These are phyloP conservation scores for Setaria italica DNA, from an alignment of 202 grass and related monocot species.

Conservation along the genomic window DNA sequence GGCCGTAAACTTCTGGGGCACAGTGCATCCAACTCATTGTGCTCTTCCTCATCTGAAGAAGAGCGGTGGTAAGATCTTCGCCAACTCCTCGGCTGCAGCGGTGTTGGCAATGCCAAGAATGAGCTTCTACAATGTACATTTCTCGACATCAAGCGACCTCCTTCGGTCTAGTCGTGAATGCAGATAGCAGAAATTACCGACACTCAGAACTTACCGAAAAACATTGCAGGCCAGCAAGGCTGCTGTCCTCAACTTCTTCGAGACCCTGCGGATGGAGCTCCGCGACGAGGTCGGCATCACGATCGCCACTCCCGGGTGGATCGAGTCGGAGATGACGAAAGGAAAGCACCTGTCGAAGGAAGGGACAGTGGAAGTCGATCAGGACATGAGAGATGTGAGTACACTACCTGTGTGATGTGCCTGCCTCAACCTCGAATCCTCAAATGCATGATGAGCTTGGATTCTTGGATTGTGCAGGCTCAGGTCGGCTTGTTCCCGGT, in stretches of 20 bases:
- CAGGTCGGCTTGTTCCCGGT: conserved; percentile 46
- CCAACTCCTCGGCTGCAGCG: conserved; percentile 51
- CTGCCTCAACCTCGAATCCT: too few species aligned
- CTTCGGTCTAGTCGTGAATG: neutral
- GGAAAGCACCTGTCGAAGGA: conserved; percentile 56
- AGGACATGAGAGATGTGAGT: conserved; percentile 56
- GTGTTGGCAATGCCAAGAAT: conserved; percentile 64
- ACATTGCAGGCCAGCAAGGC: conserved; percentile 66
- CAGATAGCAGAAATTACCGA: neutral
- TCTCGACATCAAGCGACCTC: neutral
- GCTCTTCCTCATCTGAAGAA: conserved; percentile 70
- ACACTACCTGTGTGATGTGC: too few species aligned
- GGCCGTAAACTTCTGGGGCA: conserved; percentile 82
- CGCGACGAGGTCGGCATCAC: conserved; percentile 51
- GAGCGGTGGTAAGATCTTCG: conserved; percentile 63
- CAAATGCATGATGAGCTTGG: neutral
- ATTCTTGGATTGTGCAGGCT: conserved; percentile 1
- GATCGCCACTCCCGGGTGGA: conserved; percentile 57
- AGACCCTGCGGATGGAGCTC: conserved; percentile 67
- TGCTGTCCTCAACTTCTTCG: conserved; percentile 64
- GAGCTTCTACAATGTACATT: conserved; percentile 76
- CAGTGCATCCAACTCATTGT: conserved; percentile 60
- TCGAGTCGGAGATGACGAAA: conserved; percentile 57
- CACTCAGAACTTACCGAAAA: neutral
- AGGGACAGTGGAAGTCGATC: conserved; percentile 56